These are phyloP conservation scores for Nepenthes mirabilis DNA, from an alignment of 148 eudicot genomes.

Conservation along the genomic window DNA sequence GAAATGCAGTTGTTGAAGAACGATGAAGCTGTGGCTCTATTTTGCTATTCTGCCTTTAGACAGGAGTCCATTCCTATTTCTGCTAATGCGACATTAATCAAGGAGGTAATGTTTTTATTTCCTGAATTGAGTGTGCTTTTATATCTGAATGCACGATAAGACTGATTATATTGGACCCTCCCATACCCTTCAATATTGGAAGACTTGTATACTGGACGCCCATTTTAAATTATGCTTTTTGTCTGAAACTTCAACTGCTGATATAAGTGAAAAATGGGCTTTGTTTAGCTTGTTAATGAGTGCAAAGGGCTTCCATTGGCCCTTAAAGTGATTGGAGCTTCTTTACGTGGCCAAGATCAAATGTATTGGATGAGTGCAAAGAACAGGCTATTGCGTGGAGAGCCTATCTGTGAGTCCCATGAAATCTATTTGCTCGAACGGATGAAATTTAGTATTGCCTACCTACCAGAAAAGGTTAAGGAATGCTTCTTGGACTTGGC, in stretches of 20 bases:
- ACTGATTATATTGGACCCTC: no score
- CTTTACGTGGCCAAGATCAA: slow-evolving; percentile 53
- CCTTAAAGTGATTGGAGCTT: slow-evolving; percentile 79
- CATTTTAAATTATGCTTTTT: no score
- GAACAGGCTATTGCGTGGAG: slow-evolving; percentile 49
- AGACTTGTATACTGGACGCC: no score
- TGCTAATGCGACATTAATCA: slow-evolving; percentile 37
- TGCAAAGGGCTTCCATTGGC: slow-evolving; percentile 87
- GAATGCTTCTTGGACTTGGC: slow-evolving; percentile 85
- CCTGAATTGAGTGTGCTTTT: no score
- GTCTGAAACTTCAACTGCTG: slow-evolving; percentile 27
- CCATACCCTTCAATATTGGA: no score
- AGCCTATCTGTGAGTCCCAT: slow-evolving; percentile 73
- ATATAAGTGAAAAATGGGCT: slow-evolving; percentile 1
- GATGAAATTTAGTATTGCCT: slow-evolving; percentile 55
- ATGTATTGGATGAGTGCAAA: slow-evolving; percentile 68
- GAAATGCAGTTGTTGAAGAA: slow-evolving; percentile 52
- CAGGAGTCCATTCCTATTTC: slow-evolving; percentile 32
- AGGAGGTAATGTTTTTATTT: slow-evolving; percentile 1
- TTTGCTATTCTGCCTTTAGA: slow-evolving; percentile 66
- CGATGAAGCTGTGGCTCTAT: slow-evolving; percentile 56
- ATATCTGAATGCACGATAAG: no score
- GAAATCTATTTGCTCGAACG: slow-evolving; percentile 53
- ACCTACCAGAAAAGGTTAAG: slow-evolving; percentile 47
- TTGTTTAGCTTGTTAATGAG: slow-evolving; percentile 52